Percentiles rank a stretch among this genome's conserved stretches.
These are phyloP conservation scores for Penstemon davidsonii DNA, from an alignment of 257 asterid genomes.

Conservation along the genomic window DNA sequence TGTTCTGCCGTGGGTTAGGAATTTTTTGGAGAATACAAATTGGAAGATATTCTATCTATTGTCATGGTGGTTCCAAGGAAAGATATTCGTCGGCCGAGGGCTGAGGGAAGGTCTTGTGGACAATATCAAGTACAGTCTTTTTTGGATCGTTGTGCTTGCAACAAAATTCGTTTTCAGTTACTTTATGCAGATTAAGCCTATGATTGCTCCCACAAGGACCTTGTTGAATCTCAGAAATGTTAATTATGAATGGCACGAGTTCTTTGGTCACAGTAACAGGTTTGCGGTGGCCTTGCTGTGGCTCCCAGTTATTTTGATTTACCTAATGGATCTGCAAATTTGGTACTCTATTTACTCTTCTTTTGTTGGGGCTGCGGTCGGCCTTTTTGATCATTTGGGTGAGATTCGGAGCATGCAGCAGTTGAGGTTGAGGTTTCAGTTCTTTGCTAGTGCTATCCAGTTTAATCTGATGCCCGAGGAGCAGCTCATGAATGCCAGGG, in stretches of 20 bases:
- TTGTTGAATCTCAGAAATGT: conserved; percentile 52
- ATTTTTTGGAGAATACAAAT: conserved; percentile 83
- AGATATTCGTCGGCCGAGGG: conserved; percentile 92
- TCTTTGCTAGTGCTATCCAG: conserved; percentile 97
- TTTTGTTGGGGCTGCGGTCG: conserved; percentile 84
- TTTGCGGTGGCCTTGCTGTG: conserved; percentile 88
- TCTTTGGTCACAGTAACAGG: conserved; percentile 71
- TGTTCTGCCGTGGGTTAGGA: conserved; percentile 85
- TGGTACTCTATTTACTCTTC: conserved; percentile 97
- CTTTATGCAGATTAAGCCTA: conserved; percentile 94
- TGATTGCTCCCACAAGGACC: conserved; percentile 82
- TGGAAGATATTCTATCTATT: conserved; percentile 86
- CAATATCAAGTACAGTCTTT: conserved; percentile 74
- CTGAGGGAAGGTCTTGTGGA: conserved; percentile 95
- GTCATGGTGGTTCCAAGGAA: conserved; percentile 98
- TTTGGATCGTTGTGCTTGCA: conserved; percentile 85
- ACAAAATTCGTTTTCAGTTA: conserved; percentile 87
- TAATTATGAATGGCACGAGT: conserved; percentile 80
- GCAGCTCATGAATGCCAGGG: conserved; percentile 76
- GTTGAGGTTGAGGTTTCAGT: conserved; percentile 90
- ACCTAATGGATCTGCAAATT: conserved; percentile 93
- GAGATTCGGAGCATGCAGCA: conserved; percentile 97
- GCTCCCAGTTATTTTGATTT: conserved; percentile 91
- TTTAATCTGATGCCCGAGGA: conserved; percentile 99
- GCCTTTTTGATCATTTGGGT: conserved; percentile 95